Conservation (phyloP, 2,329 filamentous ascomycete species). For the Talaromyces sp. region DNA sequence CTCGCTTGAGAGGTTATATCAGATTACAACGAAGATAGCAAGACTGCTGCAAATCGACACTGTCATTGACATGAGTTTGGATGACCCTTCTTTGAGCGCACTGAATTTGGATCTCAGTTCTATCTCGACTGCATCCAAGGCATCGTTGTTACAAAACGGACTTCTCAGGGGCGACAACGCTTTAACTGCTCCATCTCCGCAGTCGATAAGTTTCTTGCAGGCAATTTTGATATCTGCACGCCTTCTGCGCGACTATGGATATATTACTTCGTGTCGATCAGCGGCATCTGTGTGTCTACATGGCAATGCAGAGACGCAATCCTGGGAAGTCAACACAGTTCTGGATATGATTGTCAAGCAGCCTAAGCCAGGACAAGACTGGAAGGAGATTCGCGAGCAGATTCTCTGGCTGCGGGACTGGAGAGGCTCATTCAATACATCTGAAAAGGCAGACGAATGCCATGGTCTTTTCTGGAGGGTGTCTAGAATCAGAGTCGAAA, state of each 20-base stretch:
- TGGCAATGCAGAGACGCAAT: conserved; percentile 51
- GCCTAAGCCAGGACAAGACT: conserved; percentile 46
- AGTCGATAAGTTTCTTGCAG: conserved; percentile 41
- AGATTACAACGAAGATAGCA: conserved; percentile 50
- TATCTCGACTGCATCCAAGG: conserved; percentile 37
- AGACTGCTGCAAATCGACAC: conserved; percentile 50
- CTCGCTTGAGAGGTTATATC: conserved; percentile 48
- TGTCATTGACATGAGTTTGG: conserved; percentile 27
- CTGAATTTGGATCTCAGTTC: conserved; percentile 30
- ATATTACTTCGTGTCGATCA: conserved; percentile 34
- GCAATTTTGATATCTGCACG: conserved; percentile 40
- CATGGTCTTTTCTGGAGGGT: conserved; percentile 50
- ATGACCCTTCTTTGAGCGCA: conserved; percentile 26
- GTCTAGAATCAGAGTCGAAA: conserved; percentile 49
- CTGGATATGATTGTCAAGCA: conserved; percentile 46
- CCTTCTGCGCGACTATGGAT: conserved; percentile 39
- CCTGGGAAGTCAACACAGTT: conserved; percentile 52
- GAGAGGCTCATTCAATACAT: conserved; percentile 38
- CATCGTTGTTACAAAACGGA: conserved; percentile 41
- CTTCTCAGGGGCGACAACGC: conserved; percentile 39
- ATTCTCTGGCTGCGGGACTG: conserved; percentile 61
- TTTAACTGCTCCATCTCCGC: conserved; percentile 38
- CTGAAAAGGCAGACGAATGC: conserved; percentile 31
- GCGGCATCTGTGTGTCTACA: conserved; percentile 52
- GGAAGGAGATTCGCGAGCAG: conserved; percentile 48